Evolutionary conservation across 352 stramenopile genomes (phyloP), one percentile per base, ranked within the genome.

Genomic region (Pythium brassicae): DNA sequence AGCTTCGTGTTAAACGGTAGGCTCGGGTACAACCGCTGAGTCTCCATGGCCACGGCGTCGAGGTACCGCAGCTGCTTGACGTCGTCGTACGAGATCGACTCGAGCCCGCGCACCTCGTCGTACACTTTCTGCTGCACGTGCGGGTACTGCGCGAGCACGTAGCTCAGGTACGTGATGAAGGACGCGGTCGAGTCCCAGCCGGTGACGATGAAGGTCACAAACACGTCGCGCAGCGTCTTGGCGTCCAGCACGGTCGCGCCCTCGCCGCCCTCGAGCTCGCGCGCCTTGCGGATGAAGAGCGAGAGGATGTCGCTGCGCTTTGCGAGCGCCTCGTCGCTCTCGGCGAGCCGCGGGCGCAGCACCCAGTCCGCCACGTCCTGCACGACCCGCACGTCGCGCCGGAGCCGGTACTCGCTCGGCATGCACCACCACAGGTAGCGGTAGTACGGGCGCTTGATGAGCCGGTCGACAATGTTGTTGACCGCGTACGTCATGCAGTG

Each of bases 171-270:
- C 3, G 83, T 86, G 34, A 96, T 63, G 50, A 72, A 81, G 42
- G 86, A 73, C 2, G 76, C 68, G 0, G 79, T 93, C 9, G 84
- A 94, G 59, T 94, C 86, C 55, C 81, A 84, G 14, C 82, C 86
- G 27, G 76, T 82, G 52, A 94, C 83, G 20, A 95, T 68, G 47
- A 42, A 53, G 26, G 47, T 53, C 15, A 39, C 23, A 20, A 53
- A 20, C 12, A 53, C 26, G 9, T 34, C 25, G 23, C 47, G 47
- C 11, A 53, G 47, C 47, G 47, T 53, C 17, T 2, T 9, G 7
- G 20, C 19, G 26, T 34, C 47, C 4, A 53, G 29, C 15, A 53
- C 8, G 15, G 23, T 10, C 3, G 4, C 37, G 23, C 34, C 51
- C 19, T 49, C 51, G 8, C 37, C 35, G 34, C 25, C 17, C n/a